These are phyloP conservation scores for Adansonia madagascariensis DNA, from an alignment of 441 rosid genomes.

Conservation along the genomic window DNA sequence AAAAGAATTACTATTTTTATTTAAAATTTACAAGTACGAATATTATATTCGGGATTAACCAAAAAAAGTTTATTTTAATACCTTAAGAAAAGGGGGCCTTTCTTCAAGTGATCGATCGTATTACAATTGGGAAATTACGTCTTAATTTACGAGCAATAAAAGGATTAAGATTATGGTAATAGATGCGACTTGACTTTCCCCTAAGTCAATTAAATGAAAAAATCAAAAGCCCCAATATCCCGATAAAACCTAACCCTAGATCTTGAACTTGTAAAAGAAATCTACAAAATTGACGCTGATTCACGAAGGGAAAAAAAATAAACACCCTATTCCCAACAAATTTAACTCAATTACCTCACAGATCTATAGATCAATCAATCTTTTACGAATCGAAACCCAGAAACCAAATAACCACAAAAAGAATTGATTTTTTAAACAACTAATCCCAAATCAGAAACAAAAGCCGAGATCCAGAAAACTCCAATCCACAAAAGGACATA, in stretches of 20 bases:
- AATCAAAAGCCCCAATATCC: constrained; percentile 23
- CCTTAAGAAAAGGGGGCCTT: constrained; percentile 27
- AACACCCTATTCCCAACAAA: background rate
- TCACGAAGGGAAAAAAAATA: background rate
- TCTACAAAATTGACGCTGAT: constrained; percentile 19
- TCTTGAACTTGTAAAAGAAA: constrained; percentile 23
- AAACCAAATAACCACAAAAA: background rate
- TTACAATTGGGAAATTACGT: background rate
- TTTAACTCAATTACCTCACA: background rate
- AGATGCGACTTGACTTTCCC: constrained; percentile 1
- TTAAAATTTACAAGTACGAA: background rate
- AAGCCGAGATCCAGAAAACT: background rate
- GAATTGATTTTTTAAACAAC: background rate
- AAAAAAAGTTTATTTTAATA: constrained; percentile 12
- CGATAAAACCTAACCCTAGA: constrained; percentile 38
- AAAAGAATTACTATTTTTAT: background rate
- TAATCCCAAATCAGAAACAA: constrained; percentile 18
- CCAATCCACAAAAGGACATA: constrained; percentile 5
- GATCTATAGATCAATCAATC: constrained; percentile 21
- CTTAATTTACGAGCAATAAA: background rate
- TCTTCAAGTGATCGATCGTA: constrained; percentile 21
- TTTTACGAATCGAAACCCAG: background rate
- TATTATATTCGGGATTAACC: background rate
- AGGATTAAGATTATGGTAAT: background rate
- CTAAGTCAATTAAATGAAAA: constrained; percentile 16